These are phyloP conservation scores for Prunus padus DNA, from an alignment of 306 rosid genomes.

Conservation along the genomic window DNA sequence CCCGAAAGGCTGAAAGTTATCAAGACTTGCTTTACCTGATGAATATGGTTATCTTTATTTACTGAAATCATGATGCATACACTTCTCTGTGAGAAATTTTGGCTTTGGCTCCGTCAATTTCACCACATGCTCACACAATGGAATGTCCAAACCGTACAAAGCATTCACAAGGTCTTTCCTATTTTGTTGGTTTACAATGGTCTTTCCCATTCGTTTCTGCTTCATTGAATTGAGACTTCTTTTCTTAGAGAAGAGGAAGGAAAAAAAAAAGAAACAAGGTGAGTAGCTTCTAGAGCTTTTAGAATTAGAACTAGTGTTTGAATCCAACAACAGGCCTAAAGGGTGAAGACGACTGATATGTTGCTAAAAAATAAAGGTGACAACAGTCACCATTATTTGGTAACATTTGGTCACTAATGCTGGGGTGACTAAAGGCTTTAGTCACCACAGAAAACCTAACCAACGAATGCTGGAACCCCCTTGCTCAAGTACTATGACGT, in stretches of 20 bases:
- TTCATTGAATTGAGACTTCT: not conserved
- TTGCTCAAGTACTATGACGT: conserved; percentile 35
- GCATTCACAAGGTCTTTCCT: not conserved
- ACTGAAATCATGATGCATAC: not conserved
- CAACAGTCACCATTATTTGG: too few relatives aligned
- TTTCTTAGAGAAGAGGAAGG: not conserved
- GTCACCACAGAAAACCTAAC: conserved; percentile 18
- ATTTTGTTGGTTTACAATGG: not conserved
- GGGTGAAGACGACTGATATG: not conserved
- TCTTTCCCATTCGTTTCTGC: not conserved
- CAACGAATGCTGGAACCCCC: conserved; percentile 20
- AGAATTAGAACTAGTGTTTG: not conserved
- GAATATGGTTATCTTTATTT: not conserved
- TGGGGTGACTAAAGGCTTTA: too few relatives aligned
- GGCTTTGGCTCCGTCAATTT: not conserved
- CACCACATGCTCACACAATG: not conserved
- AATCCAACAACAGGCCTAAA: not conserved
- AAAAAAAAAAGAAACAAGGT: not conserved
- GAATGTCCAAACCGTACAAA: not conserved
- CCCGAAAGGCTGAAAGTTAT: not conserved
- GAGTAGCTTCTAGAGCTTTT: not conserved
- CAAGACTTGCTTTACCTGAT: not conserved
- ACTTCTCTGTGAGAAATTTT: not conserved
- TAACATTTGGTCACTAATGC: too few relatives aligned
- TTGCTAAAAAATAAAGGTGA: too few relatives aligned